Conservation (phyloP, 2,329 filamentous ascomycete genomes). For the Aspergillus fructus region DNA sequence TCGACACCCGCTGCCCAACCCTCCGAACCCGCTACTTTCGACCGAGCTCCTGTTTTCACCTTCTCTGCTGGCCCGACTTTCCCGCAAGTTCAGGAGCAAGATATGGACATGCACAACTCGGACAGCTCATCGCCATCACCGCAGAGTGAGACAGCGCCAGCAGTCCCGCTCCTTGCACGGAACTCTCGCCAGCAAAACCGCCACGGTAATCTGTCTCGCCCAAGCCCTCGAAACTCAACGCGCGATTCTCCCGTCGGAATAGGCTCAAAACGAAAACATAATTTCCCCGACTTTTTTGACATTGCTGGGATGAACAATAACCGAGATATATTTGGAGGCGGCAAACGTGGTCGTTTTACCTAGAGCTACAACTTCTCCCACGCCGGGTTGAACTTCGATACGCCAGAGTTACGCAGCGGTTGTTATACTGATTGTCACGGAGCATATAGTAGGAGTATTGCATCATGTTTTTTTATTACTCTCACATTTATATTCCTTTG, state of each 20-base stretch:
- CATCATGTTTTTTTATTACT: slow-evolving; percentile 26
- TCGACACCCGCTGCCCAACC: slow-evolving; percentile 18
- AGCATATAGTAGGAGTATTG: slow-evolving; percentile 36
- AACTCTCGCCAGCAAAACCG: slow-evolving; percentile 41
- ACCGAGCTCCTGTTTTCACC: slow-evolving; percentile 41
- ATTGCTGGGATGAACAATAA: slow-evolving; percentile 44
- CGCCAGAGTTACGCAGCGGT: slow-evolving; percentile 35
- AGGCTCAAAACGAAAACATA: slow-evolving; percentile 49
- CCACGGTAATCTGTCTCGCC: slow-evolving; percentile 37
- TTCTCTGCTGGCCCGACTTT: slow-evolving; percentile 45
- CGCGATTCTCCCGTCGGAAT: slow-evolving; percentile 40
- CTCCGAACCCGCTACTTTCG: slow-evolving; percentile 25
- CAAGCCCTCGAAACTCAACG: slow-evolving; percentile 36
- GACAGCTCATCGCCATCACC: slow-evolving; percentile 33
- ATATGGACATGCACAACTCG: slow-evolving; percentile 45
- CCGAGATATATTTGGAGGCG: slow-evolving; percentile 45
- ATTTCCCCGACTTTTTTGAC: slow-evolving; percentile 51
- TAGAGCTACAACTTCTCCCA: slow-evolving; percentile 35
- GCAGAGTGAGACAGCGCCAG: slow-evolving; percentile 37
- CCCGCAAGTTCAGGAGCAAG: slow-evolving; percentile 36
- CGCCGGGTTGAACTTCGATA: slow-evolving; percentile 32
- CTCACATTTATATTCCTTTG: slow-evolving; percentile 13
- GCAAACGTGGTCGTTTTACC: slow-evolving; percentile 48
- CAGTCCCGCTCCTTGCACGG: slow-evolving; percentile 45
- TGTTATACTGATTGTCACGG: slow-evolving; percentile 25